Evolutionary conservation across 2,329 filamentous ascomycete species (phyloP).

Genomic region (Periglandula ipomoeae): DNA sequence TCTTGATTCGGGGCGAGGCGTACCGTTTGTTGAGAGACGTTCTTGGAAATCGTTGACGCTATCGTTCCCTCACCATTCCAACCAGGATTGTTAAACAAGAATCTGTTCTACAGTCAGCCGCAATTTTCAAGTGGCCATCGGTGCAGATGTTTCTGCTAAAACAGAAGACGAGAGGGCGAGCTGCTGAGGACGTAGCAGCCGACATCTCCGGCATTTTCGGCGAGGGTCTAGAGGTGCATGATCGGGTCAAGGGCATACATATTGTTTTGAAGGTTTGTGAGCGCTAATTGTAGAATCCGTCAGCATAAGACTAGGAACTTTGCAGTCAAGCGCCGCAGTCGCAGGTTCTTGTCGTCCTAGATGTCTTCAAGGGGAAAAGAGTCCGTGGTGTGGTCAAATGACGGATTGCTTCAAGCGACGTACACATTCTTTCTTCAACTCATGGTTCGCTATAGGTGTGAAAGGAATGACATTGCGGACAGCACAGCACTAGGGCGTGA

Average conservation of each 20-base stretch:
- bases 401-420: conserved; percentile 14
- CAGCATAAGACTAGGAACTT: conserved; percentile 9
- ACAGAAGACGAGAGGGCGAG: background rate
- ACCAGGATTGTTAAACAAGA: conserved; percentile 51
- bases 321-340: background rate
- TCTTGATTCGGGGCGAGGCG: conserved; percentile 16
- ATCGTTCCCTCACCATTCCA: conserved; percentile 41
- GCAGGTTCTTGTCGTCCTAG: background rate
- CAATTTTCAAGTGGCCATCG: background rate
- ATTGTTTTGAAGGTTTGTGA: conserved; percentile 41
- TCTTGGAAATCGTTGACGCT: conserved; percentile 45
- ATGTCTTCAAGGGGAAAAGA: background rate
- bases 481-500: conserved; percentile 19
- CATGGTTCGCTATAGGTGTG: conserved; percentile 26
- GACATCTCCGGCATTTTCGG: background rate
- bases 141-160: background rate
- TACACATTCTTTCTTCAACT: conserved; percentile 34
- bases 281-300: conserved; percentile 25
- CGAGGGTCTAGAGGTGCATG: background rate
- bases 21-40: conserved; percentile 48
- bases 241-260: conserved; percentile 28
- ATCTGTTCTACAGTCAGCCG: conserved; percentile 25
- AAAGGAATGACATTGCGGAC: conserved; percentile 24
- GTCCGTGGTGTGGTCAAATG: too few relatives aligned
- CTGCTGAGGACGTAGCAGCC: background rate